A percentile compares a stretch with the other conserved stretches of the same genome.
These are phyloP conservation scores for Cyclotella baltica DNA, from an alignment of 108 stramenopile species.

Conservation along the genomic window DNA sequence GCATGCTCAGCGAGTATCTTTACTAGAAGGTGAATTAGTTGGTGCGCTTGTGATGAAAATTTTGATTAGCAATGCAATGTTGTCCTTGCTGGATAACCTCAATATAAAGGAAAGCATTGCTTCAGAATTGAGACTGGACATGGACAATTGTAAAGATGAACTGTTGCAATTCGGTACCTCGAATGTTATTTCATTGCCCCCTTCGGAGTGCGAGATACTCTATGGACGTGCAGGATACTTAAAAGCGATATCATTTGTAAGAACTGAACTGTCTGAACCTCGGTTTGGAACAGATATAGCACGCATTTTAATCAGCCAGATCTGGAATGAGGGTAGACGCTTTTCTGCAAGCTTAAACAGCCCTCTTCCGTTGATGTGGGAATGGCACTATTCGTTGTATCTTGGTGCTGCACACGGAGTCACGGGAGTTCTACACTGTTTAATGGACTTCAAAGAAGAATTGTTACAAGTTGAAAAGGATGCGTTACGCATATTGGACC, in stretches of 20 bases:
- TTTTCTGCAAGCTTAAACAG: conserved; percentile 24
- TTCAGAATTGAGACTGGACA: no score
- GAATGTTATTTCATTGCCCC: background rate
- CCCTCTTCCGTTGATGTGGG: conserved; percentile 54
- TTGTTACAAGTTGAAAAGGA: conserved; percentile 34
- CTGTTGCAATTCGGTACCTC: conserved; percentile 15
- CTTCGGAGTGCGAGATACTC: conserved; percentile 56
- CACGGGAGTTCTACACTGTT: conserved; percentile 66
- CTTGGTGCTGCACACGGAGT: conserved; percentile 82
- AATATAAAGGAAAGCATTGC: background rate
- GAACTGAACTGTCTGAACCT: conserved; percentile 27
- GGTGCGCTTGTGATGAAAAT: conserved; percentile 28
- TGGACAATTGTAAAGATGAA: no score
- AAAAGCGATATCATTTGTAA: conserved; percentile 53
- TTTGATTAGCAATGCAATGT: conserved; percentile 13
- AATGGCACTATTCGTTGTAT: conserved; percentile 70
- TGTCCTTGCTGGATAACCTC: background rate
- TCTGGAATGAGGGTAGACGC: conserved; percentile 50
- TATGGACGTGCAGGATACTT: conserved; percentile 69
- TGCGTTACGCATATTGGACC: conserved; percentile 39
- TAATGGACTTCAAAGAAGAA: conserved; percentile 57
- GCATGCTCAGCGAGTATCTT: conserved; percentile 29
- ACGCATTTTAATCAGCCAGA: conserved; percentile 14
- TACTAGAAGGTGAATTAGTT: conserved; percentile 39
- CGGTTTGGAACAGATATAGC: conserved; percentile 43